A percentile compares a stretch with the other conserved stretches of the same genome.
Conservation (phyloP, 139 green algal species). For the Edaphochlamys debaryana region DNA sequence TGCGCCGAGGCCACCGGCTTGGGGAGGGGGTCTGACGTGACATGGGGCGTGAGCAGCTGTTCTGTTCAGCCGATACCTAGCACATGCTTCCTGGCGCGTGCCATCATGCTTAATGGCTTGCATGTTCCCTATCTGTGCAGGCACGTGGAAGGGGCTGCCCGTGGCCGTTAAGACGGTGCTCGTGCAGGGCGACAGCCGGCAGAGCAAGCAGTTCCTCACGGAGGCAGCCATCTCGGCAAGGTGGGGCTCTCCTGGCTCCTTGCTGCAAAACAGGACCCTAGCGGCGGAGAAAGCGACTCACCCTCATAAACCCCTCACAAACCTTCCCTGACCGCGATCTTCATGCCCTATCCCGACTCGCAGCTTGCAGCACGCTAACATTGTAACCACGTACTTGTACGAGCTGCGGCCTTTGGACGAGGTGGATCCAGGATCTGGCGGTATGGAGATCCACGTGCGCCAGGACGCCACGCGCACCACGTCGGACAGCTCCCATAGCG, state of each 20-base stretch:
- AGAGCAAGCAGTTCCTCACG: constrained; percentile 21
- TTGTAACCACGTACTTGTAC: constrained; percentile 43
- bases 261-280: no score
- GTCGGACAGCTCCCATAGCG: background rate
- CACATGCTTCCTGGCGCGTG: no score
- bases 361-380: constrained; percentile 35
- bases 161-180: constrained; percentile 36
- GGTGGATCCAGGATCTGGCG: background rate
- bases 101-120: no score
- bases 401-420: constrained; percentile 38
- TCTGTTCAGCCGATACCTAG: no score
- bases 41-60: no score
- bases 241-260: background rate
- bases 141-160: constrained; percentile 33
- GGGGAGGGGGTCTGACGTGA: no score
- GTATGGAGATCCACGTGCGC: background rate
- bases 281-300: no score
- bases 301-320: no score
- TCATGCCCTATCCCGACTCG: no score
- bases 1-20: no score
- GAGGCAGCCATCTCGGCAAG: constrained; percentile 40
- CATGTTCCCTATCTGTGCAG: no score
- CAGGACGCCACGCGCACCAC: background rate
- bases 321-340: no score
- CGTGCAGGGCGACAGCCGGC: constrained; percentile 28